A percentile compares a stretch with the other conserved stretches of the same genome.
phyloP scores from a whole-genome alignment of 768 basidiomycete genomes.

The Gymnopilus dilepis region DNA sequence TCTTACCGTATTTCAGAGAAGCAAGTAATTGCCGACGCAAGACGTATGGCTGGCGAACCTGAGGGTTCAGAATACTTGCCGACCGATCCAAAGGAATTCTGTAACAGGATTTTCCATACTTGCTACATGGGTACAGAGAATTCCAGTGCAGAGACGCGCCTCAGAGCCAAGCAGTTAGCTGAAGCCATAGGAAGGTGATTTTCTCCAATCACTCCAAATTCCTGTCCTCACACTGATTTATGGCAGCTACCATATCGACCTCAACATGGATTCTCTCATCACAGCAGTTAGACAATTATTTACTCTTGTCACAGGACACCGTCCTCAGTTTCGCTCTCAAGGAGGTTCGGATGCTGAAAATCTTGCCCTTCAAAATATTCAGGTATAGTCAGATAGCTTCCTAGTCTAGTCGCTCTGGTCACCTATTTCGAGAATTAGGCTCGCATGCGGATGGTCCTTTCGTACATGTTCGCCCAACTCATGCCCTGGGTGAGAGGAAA shows the following conservation, averaged over 20 bases:
- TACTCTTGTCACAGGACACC: slow-evolving; percentile 69
- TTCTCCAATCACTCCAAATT: neutral
- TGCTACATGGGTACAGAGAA: slow-evolving; percentile 99
- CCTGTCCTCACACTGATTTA: neutral
- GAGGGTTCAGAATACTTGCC: slow-evolving; percentile 85
- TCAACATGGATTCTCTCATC: slow-evolving; percentile 96
- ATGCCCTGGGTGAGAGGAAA: slow-evolving; percentile 90
- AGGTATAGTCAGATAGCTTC: slow-evolving; percentile 47
- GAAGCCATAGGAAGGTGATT: slow-evolving; percentile 87
- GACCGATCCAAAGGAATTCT: slow-evolving; percentile 86
- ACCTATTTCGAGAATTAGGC: slow-evolving; percentile 55
- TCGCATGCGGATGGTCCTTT: slow-evolving; percentile 90
- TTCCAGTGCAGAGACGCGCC: slow-evolving; percentile 85
- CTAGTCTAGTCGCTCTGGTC: neutral
- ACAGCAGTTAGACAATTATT: slow-evolving; percentile 86
- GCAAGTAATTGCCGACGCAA: slow-evolving; percentile 90
- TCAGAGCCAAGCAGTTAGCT: slow-evolving; percentile 85
- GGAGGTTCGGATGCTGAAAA: slow-evolving; percentile 92
- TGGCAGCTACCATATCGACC: slow-evolving; percentile 85
- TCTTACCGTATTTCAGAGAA: slow-evolving; percentile 49
- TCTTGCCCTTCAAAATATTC: slow-evolving; percentile 96
- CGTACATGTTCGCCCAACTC: slow-evolving; percentile 95
- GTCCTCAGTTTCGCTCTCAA: slow-evolving; percentile 77
- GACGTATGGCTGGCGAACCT: slow-evolving; percentile 86
- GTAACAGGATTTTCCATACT: slow-evolving; percentile 89